These are phyloP conservation scores for Cordyceps sp. DNA, from an alignment of 2,329 filamentous ascomycete genomes.

Conservation along the genomic window DNA sequence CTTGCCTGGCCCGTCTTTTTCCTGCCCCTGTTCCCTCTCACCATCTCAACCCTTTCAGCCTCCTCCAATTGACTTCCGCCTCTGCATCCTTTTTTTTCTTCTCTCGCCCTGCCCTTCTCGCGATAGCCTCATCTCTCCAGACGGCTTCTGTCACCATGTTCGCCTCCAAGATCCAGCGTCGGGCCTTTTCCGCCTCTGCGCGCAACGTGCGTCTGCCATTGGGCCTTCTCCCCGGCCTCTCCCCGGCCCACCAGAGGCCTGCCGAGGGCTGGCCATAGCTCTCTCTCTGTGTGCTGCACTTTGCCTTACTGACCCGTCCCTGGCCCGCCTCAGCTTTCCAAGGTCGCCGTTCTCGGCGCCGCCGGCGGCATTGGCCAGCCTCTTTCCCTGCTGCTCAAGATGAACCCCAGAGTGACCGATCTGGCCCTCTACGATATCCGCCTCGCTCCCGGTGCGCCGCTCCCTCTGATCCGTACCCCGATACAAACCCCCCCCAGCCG, in stretches of 20 bases:
- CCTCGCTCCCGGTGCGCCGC: constrained; percentile 77
- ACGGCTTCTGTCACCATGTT: constrained; percentile 43
- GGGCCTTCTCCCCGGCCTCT: neutral
- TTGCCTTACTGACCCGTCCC: neutral
- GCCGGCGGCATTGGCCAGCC: constrained; percentile 97
- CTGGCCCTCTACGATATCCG: constrained; percentile 97
- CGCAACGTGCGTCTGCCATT: constrained; percentile 44
- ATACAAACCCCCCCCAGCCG: too few species aligned
- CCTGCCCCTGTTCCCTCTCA: constrained; percentile 6
- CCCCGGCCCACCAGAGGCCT: too few species aligned
- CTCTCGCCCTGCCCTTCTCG: neutral
- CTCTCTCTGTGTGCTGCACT: neutral
- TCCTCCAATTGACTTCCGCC: constrained; percentile 4
- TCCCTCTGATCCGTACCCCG: too few species aligned
- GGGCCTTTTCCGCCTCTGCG: constrained; percentile 68
- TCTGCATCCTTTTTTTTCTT: constrained; percentile 6
- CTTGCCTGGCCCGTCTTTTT: constrained; percentile 6
- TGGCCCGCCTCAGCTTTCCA: constrained; percentile 55
- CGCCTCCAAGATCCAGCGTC: constrained; percentile 52
- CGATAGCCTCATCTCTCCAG: constrained; percentile 6
- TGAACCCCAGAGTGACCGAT: constrained; percentile 86
- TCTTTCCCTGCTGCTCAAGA: constrained; percentile 93
- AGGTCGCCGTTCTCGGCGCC: constrained; percentile 94
- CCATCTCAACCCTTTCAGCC: constrained; percentile 2
- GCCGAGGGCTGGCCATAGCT: too few species aligned